Evolutionary conservation across 2,329 filamentous ascomycete species (phyloP), one percentile per base, ranked within the genome.

Genomic region (Mycosphaerella arachidis): DNA sequence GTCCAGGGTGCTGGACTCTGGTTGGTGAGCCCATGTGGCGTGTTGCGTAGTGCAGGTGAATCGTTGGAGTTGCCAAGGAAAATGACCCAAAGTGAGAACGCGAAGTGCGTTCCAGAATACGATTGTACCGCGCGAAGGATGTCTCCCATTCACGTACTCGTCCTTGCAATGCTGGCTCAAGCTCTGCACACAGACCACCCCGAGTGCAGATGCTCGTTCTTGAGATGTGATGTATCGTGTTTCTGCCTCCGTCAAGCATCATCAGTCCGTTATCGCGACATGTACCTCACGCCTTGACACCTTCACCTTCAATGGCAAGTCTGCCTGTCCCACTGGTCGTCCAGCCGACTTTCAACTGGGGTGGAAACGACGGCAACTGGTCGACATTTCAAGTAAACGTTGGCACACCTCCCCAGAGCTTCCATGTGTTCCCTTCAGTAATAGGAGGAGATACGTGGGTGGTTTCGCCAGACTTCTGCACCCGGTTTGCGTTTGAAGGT

Each of bases 281-380:
- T 29, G 8, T 6, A 6, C 20, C 6, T 30, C 29, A 20, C 20
- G 20, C 29, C 9, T 29, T 30, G 24, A 50, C 46, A 12, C 20
- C 12, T 29, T 29, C 6, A 24, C 1, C n/a, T 27, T 35, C 12
- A 7, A 52, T 52, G 50, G 27, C 50, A 9, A 20, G 24, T 12
- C 13, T 30, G n/a, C 27, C 29, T 10, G n/a, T 52, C 27, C 50
- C 50, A n/a, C 50, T 52, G 50, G n/a, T 52, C 27, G 20, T 52
- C 10, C 27, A 52, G 29, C 50, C 50, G 29, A 52, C 27, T 13
- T 52, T 35, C 29, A 52, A 33, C 50, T 61, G 61, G 61, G 48
- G 24, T n/a, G 58, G 61, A 1, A 60, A 63, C 35, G 61, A 60
- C 46, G 61, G 61, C 2, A 60, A 56, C 37, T 63, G 61, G 61